Evolutionary conservation across 2,329 filamentous ascomycete genomes (phyloP).

Genomic region (Apiospora kogelbergensis): DNA sequence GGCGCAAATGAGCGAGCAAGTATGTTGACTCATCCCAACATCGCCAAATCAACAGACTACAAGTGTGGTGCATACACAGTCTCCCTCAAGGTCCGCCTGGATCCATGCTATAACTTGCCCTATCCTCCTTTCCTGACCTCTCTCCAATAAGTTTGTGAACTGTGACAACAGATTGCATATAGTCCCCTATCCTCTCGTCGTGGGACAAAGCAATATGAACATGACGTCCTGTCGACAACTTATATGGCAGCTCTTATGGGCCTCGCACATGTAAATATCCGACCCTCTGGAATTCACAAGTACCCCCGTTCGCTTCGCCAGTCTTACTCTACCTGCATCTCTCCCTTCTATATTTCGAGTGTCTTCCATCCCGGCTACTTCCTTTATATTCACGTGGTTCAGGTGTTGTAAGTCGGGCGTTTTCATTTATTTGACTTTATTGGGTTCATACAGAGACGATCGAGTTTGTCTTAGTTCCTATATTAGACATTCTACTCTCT

Average conservation of each 20-base stretch:
- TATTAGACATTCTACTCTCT: conserved; percentile 10
- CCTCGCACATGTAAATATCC: background rate
- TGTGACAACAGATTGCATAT: background rate
- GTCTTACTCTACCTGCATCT: background rate
- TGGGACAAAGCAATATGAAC: background rate
- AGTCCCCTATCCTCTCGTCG: background rate
- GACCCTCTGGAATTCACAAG: background rate
- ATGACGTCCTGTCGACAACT: background rate
- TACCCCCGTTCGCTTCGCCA: background rate
- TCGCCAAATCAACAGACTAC: background rate
- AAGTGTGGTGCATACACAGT: background rate
- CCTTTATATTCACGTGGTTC: background rate
- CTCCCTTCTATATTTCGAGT: background rate
- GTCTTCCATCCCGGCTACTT: background rate
- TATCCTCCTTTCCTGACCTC: too few species aligned
- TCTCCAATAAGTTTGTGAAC: background rate
- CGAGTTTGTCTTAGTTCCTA: background rate
- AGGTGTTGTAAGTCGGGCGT: background rate
- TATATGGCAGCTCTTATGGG: background rate
- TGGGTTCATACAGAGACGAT: conserved; percentile 6
- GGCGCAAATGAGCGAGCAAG: background rate
- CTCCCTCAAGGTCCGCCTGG: background rate
- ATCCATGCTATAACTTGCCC: background rate
- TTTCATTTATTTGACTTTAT: conserved; percentile 5
- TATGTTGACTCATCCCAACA: background rate